Evolutionary conservation across 768 basidiomycete genomes (phyloP), one percentile per base, ranked within the genome.

Genomic region (Termitomyces sp.): DNA sequence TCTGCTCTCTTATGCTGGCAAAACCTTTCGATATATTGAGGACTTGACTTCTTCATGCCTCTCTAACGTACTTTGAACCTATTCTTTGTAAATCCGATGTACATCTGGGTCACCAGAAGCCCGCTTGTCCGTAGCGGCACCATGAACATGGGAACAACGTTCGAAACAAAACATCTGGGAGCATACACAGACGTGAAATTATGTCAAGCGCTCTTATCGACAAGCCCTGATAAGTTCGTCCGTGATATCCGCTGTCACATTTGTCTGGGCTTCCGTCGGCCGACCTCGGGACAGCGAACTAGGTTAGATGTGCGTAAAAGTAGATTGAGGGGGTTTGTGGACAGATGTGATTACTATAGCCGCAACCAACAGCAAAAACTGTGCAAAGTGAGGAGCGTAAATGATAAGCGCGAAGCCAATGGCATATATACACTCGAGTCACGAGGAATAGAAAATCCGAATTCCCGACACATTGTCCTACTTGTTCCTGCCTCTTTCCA

Each of bases 321-420:
- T 39, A 46, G 44, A 36, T 50, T n/a, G 53, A 50, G 54, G 56
- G n/a, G n/a, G n/a, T n/a, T 32, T 44, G 55, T 47, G 46, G 14
- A 7, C 43, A 39, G 46, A 58, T 56, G 46, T 46, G 46, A 47
- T 47, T 0, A 20, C 46, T 48, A 12, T 60, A 41, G n/a, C 41
- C 18, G 39, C 64, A 61, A 56, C 71, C 62, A 69, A 71, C 65
- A 53, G 67, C 67, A 59, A 59, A 66, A 70, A 68, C 55, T 47
- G 71, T 69, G 70, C 69, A 67, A 39, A 46, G 13, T 41, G 57
- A 41, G 58, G 57, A 41, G 58, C 62, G 59, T 49, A 60, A 57
- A 44, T 59, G 59, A 59, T 60, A 56, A 59, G 57, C 64, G 70
- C 66, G 62, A 32, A 47, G 55, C 59, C 39, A 57, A 60, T 57